A percentile compares a stretch with the other conserved stretches of the same genome.
Evolutionary conservation across 164 flowering plant genomes (phyloP).

Genomic region (Akebia trifoliata): DNA sequence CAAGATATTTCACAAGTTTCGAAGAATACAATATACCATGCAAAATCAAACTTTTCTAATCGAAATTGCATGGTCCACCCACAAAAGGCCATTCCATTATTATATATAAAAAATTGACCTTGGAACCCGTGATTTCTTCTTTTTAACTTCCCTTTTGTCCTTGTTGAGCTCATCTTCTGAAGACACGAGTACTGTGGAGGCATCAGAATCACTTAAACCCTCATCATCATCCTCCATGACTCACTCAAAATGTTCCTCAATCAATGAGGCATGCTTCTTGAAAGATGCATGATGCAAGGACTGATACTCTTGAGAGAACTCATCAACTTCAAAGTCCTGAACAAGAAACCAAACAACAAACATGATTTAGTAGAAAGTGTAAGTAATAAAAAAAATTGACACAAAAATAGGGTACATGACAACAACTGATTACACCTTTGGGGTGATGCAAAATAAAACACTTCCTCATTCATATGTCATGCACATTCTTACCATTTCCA

Average conservation of each 20-base stretch:
- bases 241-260: conserved; percentile 87
- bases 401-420: not conserved
- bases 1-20: no score
- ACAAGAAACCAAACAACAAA: not conserved
- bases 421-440: not conserved
- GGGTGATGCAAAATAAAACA: no score
- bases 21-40: not conserved
- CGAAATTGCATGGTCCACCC: not conserved
- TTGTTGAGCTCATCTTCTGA: conserved; percentile 47
- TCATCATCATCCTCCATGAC: conserved; percentile 47
- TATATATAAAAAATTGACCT: conserved; percentile 36
- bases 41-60: not conserved
- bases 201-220: conserved; percentile 50
- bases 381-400: not conserved
- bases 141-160: conserved; percentile 17
- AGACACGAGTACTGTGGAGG: conserved; percentile 28
- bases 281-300: conserved; percentile 65
- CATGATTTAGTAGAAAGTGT: no score
- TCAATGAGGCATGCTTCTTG: conserved; percentile 50
- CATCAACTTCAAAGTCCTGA: conserved; percentile 80
- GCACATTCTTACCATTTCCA: no score
- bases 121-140: conserved; percentile 40
- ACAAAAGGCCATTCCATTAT: not conserved
- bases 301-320: conserved; percentile 54
- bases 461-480: no score